Evolutionary conservation across 2,329 filamentous ascomycete species (phyloP).

Genomic region (Colletotrichum lentis): DNA sequence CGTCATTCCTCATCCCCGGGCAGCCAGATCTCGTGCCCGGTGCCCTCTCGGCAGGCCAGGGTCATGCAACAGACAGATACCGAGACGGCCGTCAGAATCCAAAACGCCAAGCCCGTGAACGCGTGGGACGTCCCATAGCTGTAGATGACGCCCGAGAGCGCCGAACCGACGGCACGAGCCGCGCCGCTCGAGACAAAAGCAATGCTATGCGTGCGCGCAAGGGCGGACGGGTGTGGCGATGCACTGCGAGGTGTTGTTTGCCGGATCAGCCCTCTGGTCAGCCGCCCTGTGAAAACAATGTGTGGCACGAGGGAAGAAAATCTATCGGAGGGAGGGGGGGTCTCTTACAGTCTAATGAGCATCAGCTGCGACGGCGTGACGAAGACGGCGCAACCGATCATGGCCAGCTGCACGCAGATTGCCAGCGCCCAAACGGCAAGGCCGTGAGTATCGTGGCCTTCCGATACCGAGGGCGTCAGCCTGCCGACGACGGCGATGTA

Average conservation of each 20-base stretch:
- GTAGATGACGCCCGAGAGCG: background rate
- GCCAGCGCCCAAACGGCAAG: background rate
- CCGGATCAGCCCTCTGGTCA: background rate
- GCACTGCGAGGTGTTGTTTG: background rate
- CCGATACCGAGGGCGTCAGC: background rate
- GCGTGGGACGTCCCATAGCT: background rate
- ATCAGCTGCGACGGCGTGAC: background rate
- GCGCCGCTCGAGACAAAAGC: background rate
- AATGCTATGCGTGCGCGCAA: background rate
- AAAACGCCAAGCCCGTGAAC: background rate
- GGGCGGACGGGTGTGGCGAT: background rate
- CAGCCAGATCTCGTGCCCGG: background rate
- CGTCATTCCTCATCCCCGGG: background rate
- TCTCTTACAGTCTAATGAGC: background rate
- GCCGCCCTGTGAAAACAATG: too few relatives aligned
- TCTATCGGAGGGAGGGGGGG: too few relatives aligned
- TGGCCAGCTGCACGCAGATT: background rate
- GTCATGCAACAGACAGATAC: background rate
- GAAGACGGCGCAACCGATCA: background rate
- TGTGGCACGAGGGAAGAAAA: too few relatives aligned
- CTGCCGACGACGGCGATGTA: background rate
- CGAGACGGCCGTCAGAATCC: background rate
- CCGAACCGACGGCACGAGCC: background rate
- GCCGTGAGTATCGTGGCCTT: background rate
- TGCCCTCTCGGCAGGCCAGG: background rate